These are phyloP conservation scores for Flaveria sonorensis DNA, from an alignment of 129 eudicot species.

Conservation along the genomic window DNA sequence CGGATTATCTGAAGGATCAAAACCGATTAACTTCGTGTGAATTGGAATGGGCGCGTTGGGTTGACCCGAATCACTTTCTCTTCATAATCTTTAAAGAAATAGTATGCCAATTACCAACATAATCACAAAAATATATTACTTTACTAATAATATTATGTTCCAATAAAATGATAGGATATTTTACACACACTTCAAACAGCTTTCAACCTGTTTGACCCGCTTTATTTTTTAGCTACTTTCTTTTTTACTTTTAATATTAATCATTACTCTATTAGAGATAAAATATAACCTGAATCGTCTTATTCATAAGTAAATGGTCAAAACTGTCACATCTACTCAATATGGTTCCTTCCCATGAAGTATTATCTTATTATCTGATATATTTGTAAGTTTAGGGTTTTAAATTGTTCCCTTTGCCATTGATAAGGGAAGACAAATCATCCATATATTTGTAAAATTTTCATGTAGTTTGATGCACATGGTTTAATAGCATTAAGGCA, in stretches of 20 bases:
- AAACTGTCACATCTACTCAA: neutral
- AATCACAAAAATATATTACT: neutral
- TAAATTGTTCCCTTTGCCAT: neutral
- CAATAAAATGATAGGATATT: neutral
- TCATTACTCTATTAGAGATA: neutral
- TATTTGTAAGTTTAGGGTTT: neutral
- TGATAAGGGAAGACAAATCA: neutral
- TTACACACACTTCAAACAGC: neutral
- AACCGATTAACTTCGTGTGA: neutral
- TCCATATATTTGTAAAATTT: neutral
- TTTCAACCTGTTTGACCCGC: neutral
- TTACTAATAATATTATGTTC: neutral
- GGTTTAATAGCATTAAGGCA: too few relatives aligned
- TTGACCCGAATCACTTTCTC: neutral
- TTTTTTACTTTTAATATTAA: neutral
- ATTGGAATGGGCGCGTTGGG: neutral
- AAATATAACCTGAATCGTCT: neutral
- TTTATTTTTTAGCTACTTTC: neutral
- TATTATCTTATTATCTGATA: neutral
- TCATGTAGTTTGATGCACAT: neutral
- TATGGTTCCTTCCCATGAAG: neutral
- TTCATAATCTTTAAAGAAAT: neutral
- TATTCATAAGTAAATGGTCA: neutral
- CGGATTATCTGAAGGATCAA: neutral
- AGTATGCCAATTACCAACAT: neutral